Evolutionary conservation across 352 stramenopile genomes (phyloP).

Genomic region (Hyaloperonospora brassicae): DNA sequence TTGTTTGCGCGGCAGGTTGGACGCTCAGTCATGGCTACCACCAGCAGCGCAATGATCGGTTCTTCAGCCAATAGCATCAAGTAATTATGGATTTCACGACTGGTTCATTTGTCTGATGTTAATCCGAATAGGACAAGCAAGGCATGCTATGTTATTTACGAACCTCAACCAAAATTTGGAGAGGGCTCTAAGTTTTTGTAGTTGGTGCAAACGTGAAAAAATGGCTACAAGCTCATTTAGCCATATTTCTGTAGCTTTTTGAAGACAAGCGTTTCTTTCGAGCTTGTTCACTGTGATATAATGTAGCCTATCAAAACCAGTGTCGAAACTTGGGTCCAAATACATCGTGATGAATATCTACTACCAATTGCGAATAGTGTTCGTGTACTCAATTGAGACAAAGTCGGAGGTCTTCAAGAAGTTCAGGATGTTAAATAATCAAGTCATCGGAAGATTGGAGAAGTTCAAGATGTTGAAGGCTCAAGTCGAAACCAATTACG

Average conservation of each 20-base stretch:
- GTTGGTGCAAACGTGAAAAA: background rate
- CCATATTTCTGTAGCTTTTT: background rate
- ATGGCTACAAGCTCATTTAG: background rate
- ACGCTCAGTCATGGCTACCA: too few species aligned
- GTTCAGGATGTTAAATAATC: too few species aligned
- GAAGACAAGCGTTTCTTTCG: background rate
- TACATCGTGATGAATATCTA: conserved; percentile 23
- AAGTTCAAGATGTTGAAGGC: conserved; percentile 1
- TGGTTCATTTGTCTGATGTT: too few species aligned
- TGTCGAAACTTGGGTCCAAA: conserved; percentile 4
- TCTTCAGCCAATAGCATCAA: too few species aligned
- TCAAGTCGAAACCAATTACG: background rate
- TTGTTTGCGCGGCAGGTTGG: too few species aligned
- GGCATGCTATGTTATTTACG: too few species aligned
- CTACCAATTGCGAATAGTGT: conserved; percentile 11
- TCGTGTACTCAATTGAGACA: conserved; percentile 4
- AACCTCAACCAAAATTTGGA: too few species aligned
- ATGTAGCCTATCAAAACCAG: conserved; percentile 9
- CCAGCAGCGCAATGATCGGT: too few species aligned
- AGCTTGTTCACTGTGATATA: conserved; percentile 15
- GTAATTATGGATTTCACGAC: too few species aligned
- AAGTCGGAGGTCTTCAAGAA: conserved; percentile 7
- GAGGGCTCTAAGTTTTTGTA: too few species aligned
- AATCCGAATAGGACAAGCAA: too few species aligned
- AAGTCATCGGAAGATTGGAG: too few species aligned